Base-by-base conservation (phyloP, 179 eudicot species). In the Beta macrorhiza region DNA sequence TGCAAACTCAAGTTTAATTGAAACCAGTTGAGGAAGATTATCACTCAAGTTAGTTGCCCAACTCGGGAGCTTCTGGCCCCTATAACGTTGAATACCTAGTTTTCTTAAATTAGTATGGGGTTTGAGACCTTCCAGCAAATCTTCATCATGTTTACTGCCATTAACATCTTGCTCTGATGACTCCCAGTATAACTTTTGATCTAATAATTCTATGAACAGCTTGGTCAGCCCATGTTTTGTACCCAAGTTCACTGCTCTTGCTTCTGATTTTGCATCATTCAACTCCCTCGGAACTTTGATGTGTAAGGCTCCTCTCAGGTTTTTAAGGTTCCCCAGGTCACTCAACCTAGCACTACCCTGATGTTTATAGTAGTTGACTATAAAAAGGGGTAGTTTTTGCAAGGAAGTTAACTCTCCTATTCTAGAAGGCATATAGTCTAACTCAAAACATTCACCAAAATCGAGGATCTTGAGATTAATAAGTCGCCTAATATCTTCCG, bases 391-490 rank as follows among this genome's bases (percentile, higher is more conserved):
- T 61, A 87, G 79, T 1, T 44, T 79, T 15, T 44, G 82, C 19
- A 87, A 84, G 9, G 62, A 58, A 25, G 63, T 75, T 68, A 87
- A 67, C 20, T 76, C 64, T 19, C 74, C 83, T 47, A 85, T 58
- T 16, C 84, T 74, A 22, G 79, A 12, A 52, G 90, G 88, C 81
- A 77, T 79, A 8, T 51, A 32, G 14, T 3, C 61, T 49, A 85
- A 29, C 4, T 29, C 14, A 0, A 62, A 5, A 52, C 85, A 84
- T 1, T 45, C 62, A 25, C 2, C 20, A 25, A 81, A 32, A 47
- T 82, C 62, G 19, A 88, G 84, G 52, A 76, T 78, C 44, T 84
- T 80, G 4, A 86, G 79, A 64, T 77, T 84, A 3, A 19, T 49
- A 55, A 86, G 17, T 11, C 47, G 79, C 32, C 70, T 67, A 58